Evolutionary conservation across 1,284 basidiomycete genomes (phyloP).

Genomic region (Volvariella surrecta): DNA sequence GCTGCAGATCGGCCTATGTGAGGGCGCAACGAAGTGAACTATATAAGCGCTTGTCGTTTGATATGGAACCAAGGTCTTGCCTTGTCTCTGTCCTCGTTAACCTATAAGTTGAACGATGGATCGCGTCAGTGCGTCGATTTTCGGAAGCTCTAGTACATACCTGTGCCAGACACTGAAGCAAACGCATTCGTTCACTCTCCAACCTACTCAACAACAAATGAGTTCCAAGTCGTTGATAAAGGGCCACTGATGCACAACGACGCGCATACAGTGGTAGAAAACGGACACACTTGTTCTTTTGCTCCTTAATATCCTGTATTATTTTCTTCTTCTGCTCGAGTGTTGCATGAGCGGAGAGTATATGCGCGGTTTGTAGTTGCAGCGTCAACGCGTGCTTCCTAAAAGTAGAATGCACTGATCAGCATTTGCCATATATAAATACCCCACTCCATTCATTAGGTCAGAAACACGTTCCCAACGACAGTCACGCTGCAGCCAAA

Average conservation of each 20-base stretch:
- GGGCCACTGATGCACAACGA: background rate
- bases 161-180: slow-evolving; percentile 60
- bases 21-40: slow-evolving; percentile 5
- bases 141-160: too few species aligned
- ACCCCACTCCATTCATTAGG: too few species aligned
- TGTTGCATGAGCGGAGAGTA: slow-evolving; percentile 68
- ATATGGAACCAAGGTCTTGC: slow-evolving; percentile 21
- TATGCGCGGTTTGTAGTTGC: slow-evolving; percentile 79
- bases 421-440: too few species aligned
- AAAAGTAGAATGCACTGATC: too few species aligned
- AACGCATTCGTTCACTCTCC: slow-evolving; percentile 59
- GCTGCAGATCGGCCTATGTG: slow-evolving; percentile 38
- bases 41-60: slow-evolving; percentile 4
- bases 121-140: too few species aligned
- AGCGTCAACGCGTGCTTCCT: slow-evolving; percentile 76
- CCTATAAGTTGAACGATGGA: slow-evolving; percentile 28
- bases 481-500: too few species aligned
- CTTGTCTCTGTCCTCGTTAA: slow-evolving; percentile 75
- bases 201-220: slow-evolving; percentile 31
- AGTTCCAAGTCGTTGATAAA: background rate
- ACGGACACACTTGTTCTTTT: slow-evolving; percentile 64
- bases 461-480: too few species aligned
- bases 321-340: slow-evolving; percentile 67
- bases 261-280: background rate
- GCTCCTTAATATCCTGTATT: slow-evolving; percentile 71